Conservation (phyloP, 2,329 filamentous ascomycete species). For the Dothideomycetes sp. region DNA sequence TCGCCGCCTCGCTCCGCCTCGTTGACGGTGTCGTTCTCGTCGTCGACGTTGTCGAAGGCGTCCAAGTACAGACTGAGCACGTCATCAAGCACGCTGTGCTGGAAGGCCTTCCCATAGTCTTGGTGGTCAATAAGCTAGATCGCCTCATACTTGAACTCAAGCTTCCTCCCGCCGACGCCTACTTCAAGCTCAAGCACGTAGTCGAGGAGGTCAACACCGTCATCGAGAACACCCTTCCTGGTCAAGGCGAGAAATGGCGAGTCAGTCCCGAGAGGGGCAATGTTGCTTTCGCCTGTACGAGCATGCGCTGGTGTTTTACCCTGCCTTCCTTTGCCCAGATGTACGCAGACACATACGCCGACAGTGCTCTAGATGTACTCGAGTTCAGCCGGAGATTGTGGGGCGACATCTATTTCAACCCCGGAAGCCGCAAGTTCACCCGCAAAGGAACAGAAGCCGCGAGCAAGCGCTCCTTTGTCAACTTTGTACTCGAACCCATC, state of each 20-base stretch:
- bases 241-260: constrained; percentile 65
- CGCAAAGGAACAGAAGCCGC: constrained; percentile 73
- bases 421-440: constrained; percentile 79
- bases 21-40: constrained; percentile 88
- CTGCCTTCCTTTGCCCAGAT: constrained; percentile 89
- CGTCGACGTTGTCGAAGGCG: constrained; percentile 95
- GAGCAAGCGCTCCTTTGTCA: constrained; percentile 77
- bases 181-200: constrained; percentile 99
- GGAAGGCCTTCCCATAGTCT: constrained; percentile 75
- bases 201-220: constrained; percentile 95
- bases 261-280: constrained; percentile 95
- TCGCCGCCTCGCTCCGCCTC: constrained; percentile 75
- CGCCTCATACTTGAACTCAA: constrained; percentile 88
- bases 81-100: constrained; percentile 93
- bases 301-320: constrained; percentile 95
- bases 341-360: constrained; percentile 75
- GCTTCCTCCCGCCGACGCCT: constrained; percentile 86
- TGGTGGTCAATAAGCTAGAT: constrained; percentile 97
- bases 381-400: constrained; percentile 82
- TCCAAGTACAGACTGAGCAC: constrained; percentile 95
- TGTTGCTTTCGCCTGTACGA: constrained; percentile 89
- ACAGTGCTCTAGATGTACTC: constrained; percentile 50
- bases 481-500: constrained; percentile 90
- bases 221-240: constrained; percentile 79
- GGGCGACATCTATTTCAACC: constrained; percentile 97